Base-by-base conservation (phyloP, 129 eudicot genomes). In the Mikania micrantha region DNA sequence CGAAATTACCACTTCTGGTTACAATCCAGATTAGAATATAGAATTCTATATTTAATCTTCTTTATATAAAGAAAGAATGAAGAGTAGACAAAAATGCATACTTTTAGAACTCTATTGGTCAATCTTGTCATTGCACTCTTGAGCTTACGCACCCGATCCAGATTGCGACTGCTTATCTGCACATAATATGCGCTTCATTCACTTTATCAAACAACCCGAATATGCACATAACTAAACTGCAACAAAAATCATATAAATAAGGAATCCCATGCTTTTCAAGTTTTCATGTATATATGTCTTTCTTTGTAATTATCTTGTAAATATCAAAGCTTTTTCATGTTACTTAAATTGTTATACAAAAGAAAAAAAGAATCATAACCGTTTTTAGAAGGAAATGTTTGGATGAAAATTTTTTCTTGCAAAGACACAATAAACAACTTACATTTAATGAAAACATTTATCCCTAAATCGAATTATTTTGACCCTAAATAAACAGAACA, bases 91-190 rank as follows among this genome's bases (percentile, higher is more conserved):
- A 19, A 17, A 31, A 66, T 4, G 54, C 74, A 3, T 72, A 87
- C 99, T 77, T 94, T 94, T 74, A 85, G 91, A 70, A 94, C 97
- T 53, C 97, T 79, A 78, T 77, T 89, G 42, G 88, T 89, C 79
- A 94, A 69, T 70, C 99, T 81, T 53, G 99, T 84, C 97, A 94
- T 89, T 9, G 95, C 70, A 45, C 99, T 94, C 83, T 94, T 94
- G 78, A 90, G 76, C 73, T 90, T 94, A 19, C 95, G 97, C 60
- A 94, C 97, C 25, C 97, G 82, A 54, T 94, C 99, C 84, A 94
- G 80, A 77, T 94, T 94, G 9, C 93, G 88, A 72, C 97, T 94
- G 93, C 91, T 94, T 54, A 85, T 90, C 97, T 94, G 87, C 80
- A 79, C 63, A 67, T 6, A 45, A 71, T 47, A 72, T 20, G 62